Conservation (phyloP, 2,329 filamentous ascomycete species). For the Ambrosiella xylebori region DNA sequence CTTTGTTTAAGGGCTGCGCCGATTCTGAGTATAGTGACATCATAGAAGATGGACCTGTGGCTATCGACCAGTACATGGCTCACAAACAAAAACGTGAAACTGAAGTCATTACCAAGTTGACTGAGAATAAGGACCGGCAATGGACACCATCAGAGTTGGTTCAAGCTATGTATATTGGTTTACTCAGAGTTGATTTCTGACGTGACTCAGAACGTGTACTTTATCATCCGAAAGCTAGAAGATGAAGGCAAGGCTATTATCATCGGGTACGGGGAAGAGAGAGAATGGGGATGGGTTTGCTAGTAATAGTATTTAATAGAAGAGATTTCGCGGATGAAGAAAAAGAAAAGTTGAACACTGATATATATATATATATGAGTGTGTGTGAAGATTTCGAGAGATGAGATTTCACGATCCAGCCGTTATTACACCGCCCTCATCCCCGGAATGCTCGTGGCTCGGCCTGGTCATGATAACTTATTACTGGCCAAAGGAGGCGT, state of each 20-base stretch:
- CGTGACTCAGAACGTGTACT: slow-evolving; percentile 57
- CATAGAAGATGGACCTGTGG: slow-evolving; percentile 52
- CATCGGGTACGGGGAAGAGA: not conserved
- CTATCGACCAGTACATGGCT: slow-evolving; percentile 64
- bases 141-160: slow-evolving; percentile 71
- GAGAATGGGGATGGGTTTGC: not conserved
- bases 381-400: too few species aligned
- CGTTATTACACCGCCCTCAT: too few species aligned
- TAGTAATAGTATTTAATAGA: not conserved
- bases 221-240: slow-evolving; percentile 65
- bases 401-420: too few species aligned
- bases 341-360: too few species aligned
- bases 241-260: slow-evolving; percentile 49
- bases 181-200: slow-evolving; percentile 59
- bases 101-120: slow-evolving; percentile 52
- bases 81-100: slow-evolving; percentile 67
- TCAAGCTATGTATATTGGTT: slow-evolving; percentile 68
- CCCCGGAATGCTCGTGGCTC: too few species aligned
- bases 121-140: slow-evolving; percentile 16
- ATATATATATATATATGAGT: too few species aligned
- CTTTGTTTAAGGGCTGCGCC: slow-evolving; percentile 43
- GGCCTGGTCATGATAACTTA: too few species aligned
- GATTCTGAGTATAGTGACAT: slow-evolving; percentile 83
- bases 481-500: too few species aligned
- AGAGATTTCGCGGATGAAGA: not conserved